A percentile compares a stretch with the other conserved stretches of the same genome.
Conservation (phyloP, 2,329 filamentous ascomycete genomes). For the Corynespora cassiicola region DNA sequence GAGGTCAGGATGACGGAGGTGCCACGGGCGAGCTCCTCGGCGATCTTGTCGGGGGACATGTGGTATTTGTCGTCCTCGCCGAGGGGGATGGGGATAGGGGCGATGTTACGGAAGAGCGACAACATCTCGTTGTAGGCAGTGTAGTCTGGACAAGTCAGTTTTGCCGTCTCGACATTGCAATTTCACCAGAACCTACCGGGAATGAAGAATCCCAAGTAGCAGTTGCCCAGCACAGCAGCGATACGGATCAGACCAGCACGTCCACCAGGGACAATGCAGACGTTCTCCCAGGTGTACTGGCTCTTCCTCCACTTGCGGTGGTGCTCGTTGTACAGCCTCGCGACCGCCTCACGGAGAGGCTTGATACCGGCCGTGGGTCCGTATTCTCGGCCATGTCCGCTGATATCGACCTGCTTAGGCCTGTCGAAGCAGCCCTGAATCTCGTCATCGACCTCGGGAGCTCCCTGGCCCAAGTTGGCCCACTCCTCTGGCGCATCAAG, state of each 20-base stretch:
- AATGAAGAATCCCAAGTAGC: conserved; percentile 92
- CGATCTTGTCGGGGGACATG: conserved; percentile 91
- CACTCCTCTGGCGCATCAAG: conserved; percentile 80
- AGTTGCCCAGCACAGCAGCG: conserved; percentile 89
- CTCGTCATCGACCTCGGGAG: conserved; percentile 91
- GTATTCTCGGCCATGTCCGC: conserved; percentile 83
- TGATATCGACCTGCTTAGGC: conserved; percentile 79
- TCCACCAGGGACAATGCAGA: conserved; percentile 93
- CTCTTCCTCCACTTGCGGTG: conserved; percentile 86
- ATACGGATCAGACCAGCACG: conserved; percentile 93
- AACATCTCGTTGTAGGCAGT: conserved; percentile 99
- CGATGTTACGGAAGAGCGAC: conserved; percentile 83
- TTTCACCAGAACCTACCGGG: conserved; percentile 55
- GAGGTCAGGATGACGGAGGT: conserved; percentile 85
- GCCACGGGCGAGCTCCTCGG: conserved; percentile 85
- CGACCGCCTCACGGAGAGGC: conserved; percentile 85
- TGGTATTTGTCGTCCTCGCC: conserved; percentile 88
- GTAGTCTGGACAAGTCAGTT: conserved; percentile 64
- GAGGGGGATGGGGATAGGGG: conserved; percentile 65
- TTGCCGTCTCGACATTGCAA: background rate
- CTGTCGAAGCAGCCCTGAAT: conserved; percentile 88
- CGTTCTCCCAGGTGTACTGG: conserved; percentile 97
- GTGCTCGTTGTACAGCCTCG: conserved; percentile 89
- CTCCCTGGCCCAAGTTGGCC: conserved; percentile 94
- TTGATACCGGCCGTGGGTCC: conserved; percentile 93